Conservation (phyloP, 192 early-diverging fungal genomes). For the Podila horticola region DNA sequence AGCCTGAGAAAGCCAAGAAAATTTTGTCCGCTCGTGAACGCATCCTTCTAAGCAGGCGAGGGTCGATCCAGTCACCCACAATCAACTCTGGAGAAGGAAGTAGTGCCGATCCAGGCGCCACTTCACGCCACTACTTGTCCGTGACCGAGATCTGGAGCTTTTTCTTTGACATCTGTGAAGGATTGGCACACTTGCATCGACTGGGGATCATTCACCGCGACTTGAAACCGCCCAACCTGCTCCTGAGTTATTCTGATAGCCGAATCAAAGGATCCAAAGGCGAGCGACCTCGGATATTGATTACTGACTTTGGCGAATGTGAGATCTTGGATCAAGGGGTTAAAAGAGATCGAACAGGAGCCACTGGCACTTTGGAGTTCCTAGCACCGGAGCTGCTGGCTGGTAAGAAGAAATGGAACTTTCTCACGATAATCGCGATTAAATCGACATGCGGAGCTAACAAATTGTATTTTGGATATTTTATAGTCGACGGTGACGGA, state of each 20-base stretch:
- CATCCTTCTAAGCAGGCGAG: slow-evolving; percentile 25
- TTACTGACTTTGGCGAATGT: slow-evolving; percentile 99
- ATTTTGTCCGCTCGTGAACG: slow-evolving; percentile 26
- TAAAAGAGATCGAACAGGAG: slow-evolving; percentile 87
- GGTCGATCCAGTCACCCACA: not conserved
- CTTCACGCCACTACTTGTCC: slow-evolving; percentile 55
- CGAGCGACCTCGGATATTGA: slow-evolving; percentile 77
- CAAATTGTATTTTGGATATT: not conserved
- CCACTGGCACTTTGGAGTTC: slow-evolving; percentile 95
- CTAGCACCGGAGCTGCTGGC: slow-evolving; percentile 85
- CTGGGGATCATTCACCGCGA: slow-evolving; percentile 94
- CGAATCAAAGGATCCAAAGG: slow-evolving; percentile 54
- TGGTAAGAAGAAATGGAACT: slow-evolving; percentile 18
- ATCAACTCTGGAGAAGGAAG: slow-evolving; percentile 5
- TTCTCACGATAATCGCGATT: too few relatives aligned
- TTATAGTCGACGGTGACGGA: slow-evolving; percentile 66
- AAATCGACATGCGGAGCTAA: too few relatives aligned
- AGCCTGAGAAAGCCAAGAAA: not conserved
- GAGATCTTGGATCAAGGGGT: slow-evolving; percentile 79
- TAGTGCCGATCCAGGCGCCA: not conserved
- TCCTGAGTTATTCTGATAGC: slow-evolving; percentile 76
- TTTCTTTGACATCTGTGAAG: slow-evolving; percentile 93
- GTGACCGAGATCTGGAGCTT: slow-evolving; percentile 84
- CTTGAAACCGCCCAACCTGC: slow-evolving; percentile 92
- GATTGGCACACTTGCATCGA: slow-evolving; percentile 87